Base-by-base conservation (phyloP, 2,329 filamentous ascomycete species). In the Trichoderma sp. region DNA sequence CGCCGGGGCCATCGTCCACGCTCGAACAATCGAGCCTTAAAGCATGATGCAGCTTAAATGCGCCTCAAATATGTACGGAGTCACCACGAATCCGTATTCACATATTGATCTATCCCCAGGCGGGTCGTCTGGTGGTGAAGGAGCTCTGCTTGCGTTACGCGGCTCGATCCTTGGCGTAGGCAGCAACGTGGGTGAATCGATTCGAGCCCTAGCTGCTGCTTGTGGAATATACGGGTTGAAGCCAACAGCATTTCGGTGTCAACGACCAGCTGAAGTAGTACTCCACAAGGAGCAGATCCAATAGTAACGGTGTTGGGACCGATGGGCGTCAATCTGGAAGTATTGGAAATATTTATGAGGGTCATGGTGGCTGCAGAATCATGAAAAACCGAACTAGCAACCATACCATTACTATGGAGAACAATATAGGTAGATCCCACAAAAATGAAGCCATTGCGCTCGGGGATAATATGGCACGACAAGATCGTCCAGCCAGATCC, bases 41-140 rank as follows among this genome's bases (percentile, higher is more conserved):
- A 58, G 56, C 35, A 58, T 58, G 56, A 58, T 58, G 56, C 56
- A 58, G n/a, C 56, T 58, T 5, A 35, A 58, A 42, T 58, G 56
- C 10, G 35, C 56, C 10, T 58, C 56, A 10, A 58, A 58, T 8
- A 6, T 58, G 10, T 58, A 42, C 15, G 56, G 35, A 6, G 35
- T 42, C 35, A 58, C 35, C 10, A 58, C 56, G 9, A 58, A 58
- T 19, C 56, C 56, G n/a, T 58, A 58, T 58, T 58, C 56, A 4
- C 25, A 58, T 5, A 15, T 29, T 2, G 15, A 4, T n/a, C 10
- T 58, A 22, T 58, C 56, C 29, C 42, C 56, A 8, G 56, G 56
- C 4, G 56, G 56, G 1, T 58, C 56, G 3, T 58, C 56, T n/a
- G 56, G 56, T 29, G 56, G 56, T 8, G 56, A 58, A 29, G 56